Evolutionary conservation across 306 rosid genomes (phyloP), one percentile per base, ranked within the genome.

Genomic region (Sicyos edulis): DNA sequence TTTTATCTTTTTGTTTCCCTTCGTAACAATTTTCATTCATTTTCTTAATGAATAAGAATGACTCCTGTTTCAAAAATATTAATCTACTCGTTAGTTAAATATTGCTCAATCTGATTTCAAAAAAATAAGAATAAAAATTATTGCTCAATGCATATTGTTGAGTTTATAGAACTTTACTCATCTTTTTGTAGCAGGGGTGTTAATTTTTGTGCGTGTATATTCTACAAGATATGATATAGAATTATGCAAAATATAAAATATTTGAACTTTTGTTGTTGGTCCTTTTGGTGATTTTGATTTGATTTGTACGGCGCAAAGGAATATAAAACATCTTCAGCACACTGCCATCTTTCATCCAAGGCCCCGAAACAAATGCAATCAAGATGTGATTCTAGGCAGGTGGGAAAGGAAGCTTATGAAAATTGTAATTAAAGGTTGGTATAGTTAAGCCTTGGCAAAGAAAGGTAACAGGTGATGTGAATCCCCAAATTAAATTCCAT

Each of bases 381-480:
- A 40, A 8, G 22, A 21, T 21, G 62, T 26, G 66, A 60, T 60
- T 34, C 66, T 26, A 26, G 44, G 56, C 56, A 7, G 56, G 21
- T 21, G 10, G 56, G 10, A 4, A 13, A 24, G n/a, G 70, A 71
- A 54, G 52, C 24, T 13, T 49, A 12, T 2, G 7, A 56, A 17
- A 72, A 59, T 72, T 59, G 37, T 47, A 49, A 24, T 42, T 20
- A 54, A 40, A 42, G 73, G 71, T 77, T 74, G 60, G 61, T 71
- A 59, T 8, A 26, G 40, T 75, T 13, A 79, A 80, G 81, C 79
- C 83, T n/a, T 45, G 61, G 51, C 53, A 60, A 57, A 78, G 71
- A 50, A 74, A 68, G 81, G 80, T 70, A 68, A 60, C 60, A 44
- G 72, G 78, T 58, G 57, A 66, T 89, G 77, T 89, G 79, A 47